Conservation (phyloP, 1,139 yeast species). For the Yarrowia galli region DNA sequence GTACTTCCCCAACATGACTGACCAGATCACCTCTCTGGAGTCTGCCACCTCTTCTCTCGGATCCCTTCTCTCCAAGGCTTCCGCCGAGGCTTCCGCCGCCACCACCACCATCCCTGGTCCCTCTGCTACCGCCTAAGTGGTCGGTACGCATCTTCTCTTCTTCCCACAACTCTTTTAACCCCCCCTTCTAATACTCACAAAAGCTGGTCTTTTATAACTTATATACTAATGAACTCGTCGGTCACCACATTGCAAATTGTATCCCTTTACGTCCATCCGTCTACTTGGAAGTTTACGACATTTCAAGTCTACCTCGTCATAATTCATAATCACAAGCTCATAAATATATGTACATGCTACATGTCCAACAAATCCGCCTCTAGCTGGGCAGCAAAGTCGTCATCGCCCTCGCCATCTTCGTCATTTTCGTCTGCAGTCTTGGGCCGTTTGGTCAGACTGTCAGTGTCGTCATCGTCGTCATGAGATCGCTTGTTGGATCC, state of each 20-base stretch:
- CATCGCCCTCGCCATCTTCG: slow-evolving; percentile 11
- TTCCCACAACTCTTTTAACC: slow-evolving; percentile 17
- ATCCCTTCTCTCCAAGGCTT: slow-evolving; percentile 17
- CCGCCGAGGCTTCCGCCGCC: slow-evolving; percentile 20
- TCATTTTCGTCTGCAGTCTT: slow-evolving; percentile 17
- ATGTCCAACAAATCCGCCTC: slow-evolving; percentile 36
- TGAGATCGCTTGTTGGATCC: slow-evolving; percentile 27
- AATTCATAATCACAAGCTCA: not conserved
- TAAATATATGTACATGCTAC: slow-evolving; percentile 36
- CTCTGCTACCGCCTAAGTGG: slow-evolving; percentile 26
- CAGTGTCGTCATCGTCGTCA: slow-evolving; percentile 15
- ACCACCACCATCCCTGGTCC: slow-evolving; percentile 32
- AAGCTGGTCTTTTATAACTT: slow-evolving; percentile 36
- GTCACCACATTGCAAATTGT: not conserved
- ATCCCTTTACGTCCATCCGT: no score
- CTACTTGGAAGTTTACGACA: no score
- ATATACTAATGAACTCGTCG: slow-evolving; percentile 32
- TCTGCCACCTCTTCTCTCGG: slow-evolving; percentile 17
- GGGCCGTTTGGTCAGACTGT: slow-evolving; percentile 7
- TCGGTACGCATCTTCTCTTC: slow-evolving; percentile 9
- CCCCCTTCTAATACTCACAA: not conserved
- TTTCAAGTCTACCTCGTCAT: not conserved
- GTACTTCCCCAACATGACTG: slow-evolving; percentile 37
- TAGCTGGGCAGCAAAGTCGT: slow-evolving; percentile 34
- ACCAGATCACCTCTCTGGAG: slow-evolving; percentile 34